Evolutionary conservation across 2,329 filamentous ascomycete species (phyloP).

Genomic region (Stachybotrys chartarum): DNA sequence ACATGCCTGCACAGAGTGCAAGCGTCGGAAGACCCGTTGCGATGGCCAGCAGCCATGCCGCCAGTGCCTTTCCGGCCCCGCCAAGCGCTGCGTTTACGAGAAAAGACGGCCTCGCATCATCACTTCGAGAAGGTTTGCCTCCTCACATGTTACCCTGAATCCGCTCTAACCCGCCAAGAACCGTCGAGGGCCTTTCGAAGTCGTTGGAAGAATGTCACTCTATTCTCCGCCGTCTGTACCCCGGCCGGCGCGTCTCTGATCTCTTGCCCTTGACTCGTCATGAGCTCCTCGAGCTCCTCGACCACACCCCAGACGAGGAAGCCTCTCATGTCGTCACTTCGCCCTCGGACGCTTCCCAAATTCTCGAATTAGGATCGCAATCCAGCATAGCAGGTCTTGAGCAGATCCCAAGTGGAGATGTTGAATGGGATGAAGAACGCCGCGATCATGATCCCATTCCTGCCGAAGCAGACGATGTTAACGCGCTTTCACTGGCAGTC

Average conservation of each 20-base stretch:
- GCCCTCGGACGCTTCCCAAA: constrained; percentile 38
- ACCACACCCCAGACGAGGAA: constrained; percentile 33
- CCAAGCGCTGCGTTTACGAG: constrained; percentile 72
- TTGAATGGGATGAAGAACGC: constrained; percentile 60
- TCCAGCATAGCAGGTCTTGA: constrained; percentile 49
- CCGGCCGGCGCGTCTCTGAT: constrained; percentile 44
- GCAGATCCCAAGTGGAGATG: constrained; percentile 58
- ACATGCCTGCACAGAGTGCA: constrained; percentile 69
- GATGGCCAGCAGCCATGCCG: constrained; percentile 76
- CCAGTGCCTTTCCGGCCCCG: constrained; percentile 74
- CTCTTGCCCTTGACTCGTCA: constrained; percentile 48
- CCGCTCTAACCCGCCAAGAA: constrained; percentile 18
- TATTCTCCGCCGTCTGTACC: constrained; percentile 56
- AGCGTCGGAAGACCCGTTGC: constrained; percentile 76
- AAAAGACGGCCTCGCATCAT: constrained; percentile 72
- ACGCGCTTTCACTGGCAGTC: constrained; percentile 51
- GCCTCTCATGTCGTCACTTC: constrained; percentile 45
- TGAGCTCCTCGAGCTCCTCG: constrained; percentile 51
- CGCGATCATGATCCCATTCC: constrained; percentile 47
- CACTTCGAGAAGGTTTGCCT: constrained; percentile 65
- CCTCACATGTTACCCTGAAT: background rate
- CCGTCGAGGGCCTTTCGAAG: constrained; percentile 56
- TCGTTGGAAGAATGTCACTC: constrained; percentile 58
- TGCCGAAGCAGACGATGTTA: constrained; percentile 41
- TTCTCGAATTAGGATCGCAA: constrained; percentile 29